Evolutionary conservation across 371 early-diverging fungal species (phyloP).

Genomic region (Entomophthora muscae): DNA sequence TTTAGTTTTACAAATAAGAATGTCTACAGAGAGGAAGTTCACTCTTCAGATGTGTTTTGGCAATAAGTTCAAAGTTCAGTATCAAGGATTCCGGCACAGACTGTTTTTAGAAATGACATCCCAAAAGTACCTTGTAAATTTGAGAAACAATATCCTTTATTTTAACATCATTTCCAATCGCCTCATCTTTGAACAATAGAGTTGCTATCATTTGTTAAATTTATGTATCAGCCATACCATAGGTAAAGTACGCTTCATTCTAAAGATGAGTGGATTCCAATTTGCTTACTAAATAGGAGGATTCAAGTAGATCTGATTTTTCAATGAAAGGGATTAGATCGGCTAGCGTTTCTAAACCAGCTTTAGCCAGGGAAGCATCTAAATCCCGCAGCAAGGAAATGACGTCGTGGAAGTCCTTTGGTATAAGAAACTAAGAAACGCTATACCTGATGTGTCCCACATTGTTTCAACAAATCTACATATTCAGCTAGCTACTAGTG

Average conservation of each 20-base stretch:
- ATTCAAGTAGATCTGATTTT: neutral
- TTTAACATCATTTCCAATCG: neutral
- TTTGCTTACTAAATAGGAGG: neutral
- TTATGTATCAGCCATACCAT: neutral
- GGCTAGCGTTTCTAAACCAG: neutral
- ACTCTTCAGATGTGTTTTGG: neutral
- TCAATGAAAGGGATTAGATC: neutral
- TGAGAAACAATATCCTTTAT: neutral
- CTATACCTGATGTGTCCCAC: neutral
- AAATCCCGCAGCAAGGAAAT: neutral
- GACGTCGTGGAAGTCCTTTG: neutral
- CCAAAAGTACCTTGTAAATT: neutral
- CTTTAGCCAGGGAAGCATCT: neutral
- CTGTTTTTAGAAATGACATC: neutral
- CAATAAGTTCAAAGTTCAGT: neutral
- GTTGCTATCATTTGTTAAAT: neutral
- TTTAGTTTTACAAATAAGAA: neutral
- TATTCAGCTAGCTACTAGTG: neutral
- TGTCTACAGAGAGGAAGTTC: neutral
- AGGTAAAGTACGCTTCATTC: neutral
- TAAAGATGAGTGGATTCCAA: neutral
- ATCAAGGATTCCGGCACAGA: neutral
- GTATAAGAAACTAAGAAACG: neutral
- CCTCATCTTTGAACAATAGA: neutral
- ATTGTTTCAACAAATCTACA: neutral